A percentile compares a stretch with the other conserved stretches of the same genome.
phyloP scores from a whole-genome alignment of 306 rosid genomes.

The Malus fusca region DNA sequence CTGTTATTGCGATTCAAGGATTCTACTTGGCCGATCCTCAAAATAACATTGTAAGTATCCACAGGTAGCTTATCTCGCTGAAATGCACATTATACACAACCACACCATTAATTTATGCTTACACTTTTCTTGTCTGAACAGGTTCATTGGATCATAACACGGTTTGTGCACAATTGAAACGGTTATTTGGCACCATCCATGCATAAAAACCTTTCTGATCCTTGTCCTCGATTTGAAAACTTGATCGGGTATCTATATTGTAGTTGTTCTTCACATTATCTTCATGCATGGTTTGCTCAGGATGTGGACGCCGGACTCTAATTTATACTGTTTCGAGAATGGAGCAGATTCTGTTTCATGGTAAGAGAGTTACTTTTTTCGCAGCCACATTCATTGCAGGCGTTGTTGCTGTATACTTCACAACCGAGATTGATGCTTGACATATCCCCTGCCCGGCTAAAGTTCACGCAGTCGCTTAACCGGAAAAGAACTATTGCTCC shows the following conservation, averaged over 20 bases:
- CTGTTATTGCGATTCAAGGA: conserved; percentile 62
- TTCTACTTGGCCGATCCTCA: conserved; percentile 55
- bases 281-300: not conserved
- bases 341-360: not conserved
- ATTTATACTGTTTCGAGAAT: not conserved
- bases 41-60: conserved; percentile 59
- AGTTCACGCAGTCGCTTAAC: not conserved
- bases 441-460: too few species aligned
- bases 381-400: not conserved
- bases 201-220: too few species aligned
- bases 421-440: not conserved
- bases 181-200: not conserved
- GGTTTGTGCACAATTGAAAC: conserved; percentile 28
- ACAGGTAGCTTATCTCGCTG: not conserved
- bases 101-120: not conserved
- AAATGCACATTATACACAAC: not conserved
- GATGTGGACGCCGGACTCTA: not conserved
- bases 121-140: conserved; percentile 20
- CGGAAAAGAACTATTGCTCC: not conserved
- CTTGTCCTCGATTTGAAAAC: not conserved
- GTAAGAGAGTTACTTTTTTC: not conserved
- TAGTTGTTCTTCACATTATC: not conserved
- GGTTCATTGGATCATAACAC: conserved; percentile 67
- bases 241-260: not conserved
- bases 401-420: not conserved